phyloP scores from a whole-genome alignment of 768 basidiomycete genomes.

The Cyclocybe aegerita region DNA sequence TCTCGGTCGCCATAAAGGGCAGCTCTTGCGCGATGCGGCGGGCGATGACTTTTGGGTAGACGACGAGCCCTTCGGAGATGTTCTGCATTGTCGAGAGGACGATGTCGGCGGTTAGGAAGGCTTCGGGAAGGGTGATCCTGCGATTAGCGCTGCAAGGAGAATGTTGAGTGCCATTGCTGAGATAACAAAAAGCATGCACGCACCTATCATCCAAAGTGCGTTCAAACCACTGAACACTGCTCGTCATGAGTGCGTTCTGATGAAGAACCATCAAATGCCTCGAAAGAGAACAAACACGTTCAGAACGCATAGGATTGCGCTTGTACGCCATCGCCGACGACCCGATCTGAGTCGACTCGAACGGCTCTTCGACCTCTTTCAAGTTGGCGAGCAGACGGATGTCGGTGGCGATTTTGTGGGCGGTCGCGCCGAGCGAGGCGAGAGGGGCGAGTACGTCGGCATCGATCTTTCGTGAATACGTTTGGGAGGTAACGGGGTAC shows the following conservation, averaged over 20 bases:
- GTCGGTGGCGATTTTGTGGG: slow-evolving; percentile 97
- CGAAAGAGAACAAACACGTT: slow-evolving; percentile 95
- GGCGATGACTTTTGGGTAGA: slow-evolving; percentile 94
- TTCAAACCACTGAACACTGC: slow-evolving; percentile 97
- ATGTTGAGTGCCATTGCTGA: neutral
- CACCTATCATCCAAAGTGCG: slow-evolving; percentile 93
- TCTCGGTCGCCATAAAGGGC: slow-evolving; percentile 99
- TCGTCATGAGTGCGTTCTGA: slow-evolving; percentile 95
- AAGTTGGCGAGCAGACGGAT: slow-evolving; percentile 91
- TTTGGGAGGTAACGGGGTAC: slow-evolving; percentile 98
- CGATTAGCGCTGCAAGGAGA: slow-evolving; percentile 78
- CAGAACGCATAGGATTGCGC: slow-evolving; percentile 98
- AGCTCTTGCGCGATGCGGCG: slow-evolving; percentile 92
- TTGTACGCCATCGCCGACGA: slow-evolving; percentile 99
- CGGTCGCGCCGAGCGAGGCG: slow-evolving; percentile 89
- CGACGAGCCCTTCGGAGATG: slow-evolving; percentile 97
- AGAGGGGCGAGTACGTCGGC: slow-evolving; percentile 88
- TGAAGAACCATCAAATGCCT: slow-evolving; percentile 95
- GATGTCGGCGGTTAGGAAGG: slow-evolving; percentile 96
- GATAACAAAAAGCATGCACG: slow-evolving; percentile 31
- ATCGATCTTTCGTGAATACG: slow-evolving; percentile 98
- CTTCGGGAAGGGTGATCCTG: slow-evolving; percentile 93
- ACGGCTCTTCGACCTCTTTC: slow-evolving; percentile 99
- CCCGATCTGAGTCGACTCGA: slow-evolving; percentile 98
- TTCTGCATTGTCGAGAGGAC: slow-evolving; percentile 95